Percentiles rank a stretch among this genome's conserved stretches.
phyloP scores from a whole-genome alignment of 768 basidiomycete genomes.

The Tricholoma hemisulphureum region DNA sequence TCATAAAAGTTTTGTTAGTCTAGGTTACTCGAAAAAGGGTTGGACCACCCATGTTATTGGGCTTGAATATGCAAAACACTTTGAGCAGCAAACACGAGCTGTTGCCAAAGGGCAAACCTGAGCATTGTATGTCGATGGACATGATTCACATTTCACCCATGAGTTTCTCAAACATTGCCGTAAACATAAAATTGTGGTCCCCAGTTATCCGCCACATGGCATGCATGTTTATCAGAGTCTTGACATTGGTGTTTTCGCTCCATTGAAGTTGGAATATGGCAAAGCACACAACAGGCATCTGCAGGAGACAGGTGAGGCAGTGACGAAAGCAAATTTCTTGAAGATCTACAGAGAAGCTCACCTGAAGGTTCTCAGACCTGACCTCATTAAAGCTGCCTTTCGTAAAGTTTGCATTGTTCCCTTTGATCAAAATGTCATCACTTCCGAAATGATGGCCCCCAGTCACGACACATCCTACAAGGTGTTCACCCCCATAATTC shows the following conservation, averaged over 20 bases:
- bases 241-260: conserved; percentile 41
- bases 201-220: conserved; percentile 38
- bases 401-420: conserved; percentile 38
- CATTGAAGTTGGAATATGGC: conserved; percentile 26
- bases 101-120: conserved; percentile 28
- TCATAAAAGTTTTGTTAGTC: conserved; percentile 13
- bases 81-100: conserved; percentile 32
- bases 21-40: conserved; percentile 26
- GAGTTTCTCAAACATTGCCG: conserved; percentile 32
- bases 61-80: conserved; percentile 23
- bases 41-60: conserved; percentile 28
- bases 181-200: conserved; percentile 36
- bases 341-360: too few species aligned
- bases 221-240: conserved; percentile 43
- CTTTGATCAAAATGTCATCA: conserved; percentile 32
- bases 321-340: conserved; percentile 39
- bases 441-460: conserved; percentile 34
- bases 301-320: conserved; percentile 12
- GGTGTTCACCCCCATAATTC: background rate
- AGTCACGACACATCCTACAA: conserved; percentile 27
- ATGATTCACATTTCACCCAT: conserved; percentile 36
- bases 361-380: conserved; percentile 29
- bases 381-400: conserved; percentile 37
- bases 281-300: conserved; percentile 14
- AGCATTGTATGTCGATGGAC: conserved; percentile 40